Conservation (phyloP, 2,329 filamentous ascomycete species). For the Pseudogymnoascus sp. region DNA sequence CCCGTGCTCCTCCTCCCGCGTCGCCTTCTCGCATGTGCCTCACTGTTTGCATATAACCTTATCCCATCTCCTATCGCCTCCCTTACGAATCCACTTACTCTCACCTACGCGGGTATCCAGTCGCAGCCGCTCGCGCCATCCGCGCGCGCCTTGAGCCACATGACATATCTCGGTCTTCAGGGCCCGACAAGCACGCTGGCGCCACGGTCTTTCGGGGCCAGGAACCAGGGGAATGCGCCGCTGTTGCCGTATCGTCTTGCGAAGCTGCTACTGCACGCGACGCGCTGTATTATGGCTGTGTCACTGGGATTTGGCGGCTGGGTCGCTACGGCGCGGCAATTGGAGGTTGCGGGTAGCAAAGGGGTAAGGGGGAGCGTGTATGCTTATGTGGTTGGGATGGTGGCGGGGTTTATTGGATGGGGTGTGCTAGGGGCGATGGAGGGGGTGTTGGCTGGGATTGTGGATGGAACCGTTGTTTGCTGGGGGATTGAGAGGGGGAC, state of each 20-base stretch:
- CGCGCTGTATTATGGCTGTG: constrained; percentile 82
- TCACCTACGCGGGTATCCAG: constrained; percentile 92
- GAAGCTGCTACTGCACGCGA: constrained; percentile 84
- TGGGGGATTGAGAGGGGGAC: constrained; percentile 82
- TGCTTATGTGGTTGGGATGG: constrained; percentile 85
- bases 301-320: constrained; percentile 91
- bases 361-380: constrained; percentile 74
- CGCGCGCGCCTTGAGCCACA: constrained; percentile 69
- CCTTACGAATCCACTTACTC: constrained; percentile 80
- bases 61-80: constrained; percentile 79
- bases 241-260: constrained; percentile 84
- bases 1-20: constrained; percentile 78
- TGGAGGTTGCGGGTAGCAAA: constrained; percentile 46
- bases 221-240: constrained; percentile 38
- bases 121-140: constrained; percentile 73
- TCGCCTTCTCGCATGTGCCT: constrained; percentile 55
- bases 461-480: constrained; percentile 84
- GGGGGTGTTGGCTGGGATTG: constrained; percentile 74
- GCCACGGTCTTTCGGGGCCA: constrained; percentile 41
- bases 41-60: constrained; percentile 65
- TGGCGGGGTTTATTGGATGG: constrained; percentile 93
- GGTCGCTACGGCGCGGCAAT: constrained; percentile 80
- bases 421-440: constrained; percentile 87
- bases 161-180: constrained; percentile 68
- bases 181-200: constrained; percentile 66